These are phyloP conservation scores for Coemansia sp. DNA, from an alignment of 192 early-diverging fungal species.

Conservation along the genomic window DNA sequence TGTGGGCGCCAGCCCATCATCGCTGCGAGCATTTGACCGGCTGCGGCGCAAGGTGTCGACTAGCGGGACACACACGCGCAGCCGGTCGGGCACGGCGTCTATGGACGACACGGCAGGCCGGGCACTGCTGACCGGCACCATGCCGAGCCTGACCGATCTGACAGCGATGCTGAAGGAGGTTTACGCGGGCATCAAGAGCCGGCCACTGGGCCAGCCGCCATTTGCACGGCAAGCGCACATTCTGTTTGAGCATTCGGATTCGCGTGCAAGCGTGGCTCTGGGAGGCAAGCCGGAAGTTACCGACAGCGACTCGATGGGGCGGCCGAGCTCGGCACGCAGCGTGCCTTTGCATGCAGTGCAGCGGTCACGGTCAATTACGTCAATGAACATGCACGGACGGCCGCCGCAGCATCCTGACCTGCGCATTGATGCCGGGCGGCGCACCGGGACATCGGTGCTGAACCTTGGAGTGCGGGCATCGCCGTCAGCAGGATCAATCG, in stretches of 20 bases:
- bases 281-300: slow-evolving; percentile 33
- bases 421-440: slow-evolving; percentile 28
- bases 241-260: slow-evolving; percentile 10
- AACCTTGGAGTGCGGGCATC: slow-evolving; percentile 25
- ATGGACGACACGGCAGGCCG: slow-evolving; percentile 42
- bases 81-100: slow-evolving; percentile 37
- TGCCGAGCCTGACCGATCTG: slow-evolving; percentile 46
- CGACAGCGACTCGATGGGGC: slow-evolving; percentile 31
- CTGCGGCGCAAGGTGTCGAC: slow-evolving; percentile 55
- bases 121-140: slow-evolving; percentile 17
- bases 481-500: slow-evolving; percentile 48
- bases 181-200: slow-evolving; percentile 50
- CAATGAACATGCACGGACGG: slow-evolving; percentile 33
- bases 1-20: slow-evolving; percentile 36
- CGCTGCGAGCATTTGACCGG: slow-evolving; percentile 46
- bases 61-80: slow-evolving; percentile 36
- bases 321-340: slow-evolving; percentile 52
- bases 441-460: slow-evolving; percentile 31
- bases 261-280: slow-evolving; percentile 23
- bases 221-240: slow-evolving; percentile 45
- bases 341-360: slow-evolving; percentile 48
- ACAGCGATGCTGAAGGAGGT: slow-evolving; percentile 50
- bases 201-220: slow-evolving; percentile 51
- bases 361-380: slow-evolving; percentile 47
- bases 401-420: slow-evolving; percentile 39